Evolutionary conservation across 768 basidiomycete species (phyloP), one percentile per base, ranked within the genome.

Genomic region (Russula vinacea): DNA sequence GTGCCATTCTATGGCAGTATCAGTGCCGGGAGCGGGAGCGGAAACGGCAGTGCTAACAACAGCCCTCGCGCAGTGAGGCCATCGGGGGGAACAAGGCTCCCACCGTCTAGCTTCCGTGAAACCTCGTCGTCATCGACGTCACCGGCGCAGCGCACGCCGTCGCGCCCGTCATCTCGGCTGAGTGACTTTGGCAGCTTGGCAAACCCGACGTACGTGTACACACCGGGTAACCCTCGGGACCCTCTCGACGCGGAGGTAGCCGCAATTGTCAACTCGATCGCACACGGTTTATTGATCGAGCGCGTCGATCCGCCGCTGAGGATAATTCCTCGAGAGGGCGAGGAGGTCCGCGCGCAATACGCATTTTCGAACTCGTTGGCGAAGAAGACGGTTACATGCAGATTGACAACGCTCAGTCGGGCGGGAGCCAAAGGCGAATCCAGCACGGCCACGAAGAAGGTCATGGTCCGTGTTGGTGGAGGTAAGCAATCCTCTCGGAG

Each of bases 391-490:
- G 81, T 95, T 40, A 88, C 86, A 29, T 91, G 89, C 73, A 83
- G 88, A 68, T 76, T 95, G 75, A 90, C 92, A 51, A 89, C 90
- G 52, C 78, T 92, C 72, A 84, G 85, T 58, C 83, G 92, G 54
- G 76, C 82, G 13, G 78, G 74, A 24, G 71, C 74, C 40, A 73
- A 78, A 55, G 78, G 79, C n/a, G 68, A 75, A 68, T 60, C 66
- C 56, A 77, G 76, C 53, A 81, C 76, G 68, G 78, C 80, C 69
- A 75, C 74, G 61, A 92, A 89, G 83, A 94, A 92, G 75, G 92
- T 94, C 35, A 89, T 95, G 88, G 92, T 89, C 76, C 86, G 92
- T 64, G 88, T 94, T 66, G 92, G 92, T 52, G 91, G 90, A 74
- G 90, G 90, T 56, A 19, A 61, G 49, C 62, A 50, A 26, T 13